These are phyloP conservation scores for Penicillium brevicompactum DNA, from an alignment of 2,329 filamentous ascomycete genomes.

Conservation along the genomic window DNA sequence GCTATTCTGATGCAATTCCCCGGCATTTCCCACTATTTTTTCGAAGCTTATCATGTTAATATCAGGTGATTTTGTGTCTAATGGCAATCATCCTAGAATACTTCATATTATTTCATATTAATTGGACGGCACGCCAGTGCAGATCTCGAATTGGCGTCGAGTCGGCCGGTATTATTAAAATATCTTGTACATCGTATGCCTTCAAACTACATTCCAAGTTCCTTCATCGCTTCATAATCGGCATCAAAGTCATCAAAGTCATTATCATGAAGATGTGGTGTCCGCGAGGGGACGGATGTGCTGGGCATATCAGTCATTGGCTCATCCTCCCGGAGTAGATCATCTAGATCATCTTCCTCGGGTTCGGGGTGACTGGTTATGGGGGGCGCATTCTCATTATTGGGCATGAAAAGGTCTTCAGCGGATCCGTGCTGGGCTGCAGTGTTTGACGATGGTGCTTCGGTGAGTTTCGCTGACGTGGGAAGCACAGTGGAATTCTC, in stretches of 20 bases:
- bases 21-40: neutral
- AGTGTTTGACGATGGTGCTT: neutral
- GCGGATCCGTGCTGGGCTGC: neutral
- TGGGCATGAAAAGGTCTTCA: slow-evolving; percentile 36
- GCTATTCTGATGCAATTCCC: neutral
- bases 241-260: slow-evolving; percentile 59
- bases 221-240: slow-evolving; percentile 67
- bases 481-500: slow-evolving; percentile 2
- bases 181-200: neutral
- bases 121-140: too few relatives aligned
- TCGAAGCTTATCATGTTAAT: too few relatives aligned
- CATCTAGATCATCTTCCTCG: slow-evolving; percentile 55
- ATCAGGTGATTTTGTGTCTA: too few relatives aligned
- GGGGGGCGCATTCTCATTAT: slow-evolving; percentile 11
- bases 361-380: slow-evolving; percentile 25
- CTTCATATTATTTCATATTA: too few relatives aligned
- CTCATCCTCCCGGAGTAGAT: slow-evolving; percentile 53
- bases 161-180: neutral
- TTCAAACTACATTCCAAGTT: slow-evolving; percentile 24
- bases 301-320: slow-evolving; percentile 4
- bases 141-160: neutral
- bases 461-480: neutral
- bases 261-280: neutral
- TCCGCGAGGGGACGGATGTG: neutral
- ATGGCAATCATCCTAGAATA: too few relatives aligned